Evolutionary conservation across 2,329 filamentous ascomycete genomes (phyloP), one percentile per base, ranked within the genome.

Genomic region (Colletotrichum falcatum): DNA sequence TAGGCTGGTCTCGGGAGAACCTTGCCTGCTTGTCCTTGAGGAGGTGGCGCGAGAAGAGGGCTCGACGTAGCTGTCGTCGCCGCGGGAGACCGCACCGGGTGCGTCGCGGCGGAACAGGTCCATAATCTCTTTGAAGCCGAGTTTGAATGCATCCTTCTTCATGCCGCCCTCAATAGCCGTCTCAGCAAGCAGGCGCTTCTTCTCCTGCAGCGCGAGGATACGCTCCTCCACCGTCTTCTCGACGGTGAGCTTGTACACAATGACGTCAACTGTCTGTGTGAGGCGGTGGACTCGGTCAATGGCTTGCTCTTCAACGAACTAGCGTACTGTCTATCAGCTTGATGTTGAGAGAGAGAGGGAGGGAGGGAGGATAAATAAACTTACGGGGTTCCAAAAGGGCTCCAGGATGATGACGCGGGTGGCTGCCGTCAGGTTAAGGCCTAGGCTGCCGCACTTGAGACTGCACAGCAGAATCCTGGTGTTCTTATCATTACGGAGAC

Each of bases 231-330:
- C 95, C 0, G 92, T 95, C 74, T 92, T 87, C 74, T 89, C 89
- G 72, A 99, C 91, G 2, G 94, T 97, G 76, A 99, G 89, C 77
- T 96, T 97, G 85, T 97, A 99, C 73, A 99, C 94, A 66, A 95
- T 90, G 42, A 99, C 96, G 78, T 98, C 95, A 49, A 95, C 88
- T 1, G 94, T 98, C 81, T 99, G 96, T 49, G 97, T 98, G 63
- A 99, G 91, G n/a, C 96, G 94, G 79, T 99, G 96, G 33, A 99
- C 96, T 65, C 96, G 94, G 81, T 99, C 96, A 75, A 99, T 99
- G 59, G 96, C 96, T 85, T 99, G 96, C 80, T 99, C 96, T 84
- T 99, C 96, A 42, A 99, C 94, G 78, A 99, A 99, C 88, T 93
- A 37, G 14, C 69, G 75, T 76, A 75, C 3, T 9, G 33, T 54